A percentile compares a stretch with the other conserved stretches of the same genome.
phyloP scores from a whole-genome alignment of 2,329 filamentous ascomycete species.

The Aspergillus persii region DNA sequence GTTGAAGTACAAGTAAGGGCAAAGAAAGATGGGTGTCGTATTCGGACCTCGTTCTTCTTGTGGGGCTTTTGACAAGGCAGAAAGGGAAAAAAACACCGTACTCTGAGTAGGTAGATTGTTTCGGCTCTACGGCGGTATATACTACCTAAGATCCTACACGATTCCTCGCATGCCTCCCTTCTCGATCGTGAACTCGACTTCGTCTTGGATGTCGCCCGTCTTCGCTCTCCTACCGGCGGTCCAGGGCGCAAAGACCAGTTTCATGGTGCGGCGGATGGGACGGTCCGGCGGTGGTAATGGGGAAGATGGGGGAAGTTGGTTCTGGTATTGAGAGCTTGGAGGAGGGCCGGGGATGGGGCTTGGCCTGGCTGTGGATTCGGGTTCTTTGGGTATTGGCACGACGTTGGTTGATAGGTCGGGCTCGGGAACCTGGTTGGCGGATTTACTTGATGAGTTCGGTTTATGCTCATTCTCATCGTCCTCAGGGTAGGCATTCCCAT shows the following conservation, averaged over 20 bases:
- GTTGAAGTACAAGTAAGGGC: too few species aligned
- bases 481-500: too few species aligned
- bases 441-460: not conserved
- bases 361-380: not conserved
- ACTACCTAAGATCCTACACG: not conserved
- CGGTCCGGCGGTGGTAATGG: slow-evolving; percentile 1
- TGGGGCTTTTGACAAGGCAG: too few species aligned
- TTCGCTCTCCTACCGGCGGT: slow-evolving; percentile 53
- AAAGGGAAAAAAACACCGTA: too few species aligned
- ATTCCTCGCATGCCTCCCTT: slow-evolving; percentile 44
- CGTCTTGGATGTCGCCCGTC: slow-evolving; percentile 34
- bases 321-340: not conserved
- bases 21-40: too few species aligned
- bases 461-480: not conserved
- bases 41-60: too few species aligned
- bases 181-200: slow-evolving; percentile 71
- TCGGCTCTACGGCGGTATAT: too few species aligned
- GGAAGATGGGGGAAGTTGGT: not conserved
- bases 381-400: not conserved
- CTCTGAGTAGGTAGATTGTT: too few species aligned
- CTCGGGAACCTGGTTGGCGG: too few species aligned
- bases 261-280: slow-evolving; percentile 69
- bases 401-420: not conserved
- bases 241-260: slow-evolving; percentile 87
- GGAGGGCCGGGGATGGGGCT: not conserved